Evolutionary conservation across 1,139 yeast species (phyloP), one percentile per base, ranked within the genome.

Genomic region (Keqinozyma sinolaborantium): DNA sequence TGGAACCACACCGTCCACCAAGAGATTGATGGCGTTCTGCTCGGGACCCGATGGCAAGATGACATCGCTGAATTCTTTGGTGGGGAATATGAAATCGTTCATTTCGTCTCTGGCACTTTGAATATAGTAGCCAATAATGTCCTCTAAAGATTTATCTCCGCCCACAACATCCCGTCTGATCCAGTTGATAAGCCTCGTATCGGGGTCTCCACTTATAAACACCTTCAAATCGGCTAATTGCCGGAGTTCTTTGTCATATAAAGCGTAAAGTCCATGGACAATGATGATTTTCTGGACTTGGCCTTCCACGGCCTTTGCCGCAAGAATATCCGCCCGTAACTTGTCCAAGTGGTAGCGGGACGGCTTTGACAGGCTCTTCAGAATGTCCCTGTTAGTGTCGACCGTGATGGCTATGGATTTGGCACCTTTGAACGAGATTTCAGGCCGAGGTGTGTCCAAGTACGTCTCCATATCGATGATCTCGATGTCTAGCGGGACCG

Each of bases 161-260:
- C 48, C 41, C 12, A 69, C 34, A 1, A 71, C 73, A 35, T 72
- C 73, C 34, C 71, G 48, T 38, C 66, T 51, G 25, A 79, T 83
- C 85, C 92, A 79, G 40, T 95, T 71, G 11, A 86, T 81, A 28
- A 90, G 60, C 37, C 97, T 63, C 4, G 85, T 77, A 53, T 90
- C 97, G 1, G 94, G 78, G 53, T 90, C 97, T 42, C 90, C 74
- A 45, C 85, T 94, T n/a, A 88, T 70, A 48, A 82, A 90, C 2
- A 88, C 78, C 47, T 78, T 82, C 46, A 88, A 65, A 3, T 77
- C 68, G 0, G 92, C 79, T 51, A 72, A 45, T 4, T 65, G 64
- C 26, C 85, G 60, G n/a, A 90, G 55, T 20, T 64, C 66, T 30
- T 62, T 60, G 50, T 86, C 82, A 49, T 78, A 83, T 25, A 90